Evolutionary conservation across 2,329 filamentous ascomycete genomes (phyloP).

Genomic region (Ilyonectria robusta): DNA sequence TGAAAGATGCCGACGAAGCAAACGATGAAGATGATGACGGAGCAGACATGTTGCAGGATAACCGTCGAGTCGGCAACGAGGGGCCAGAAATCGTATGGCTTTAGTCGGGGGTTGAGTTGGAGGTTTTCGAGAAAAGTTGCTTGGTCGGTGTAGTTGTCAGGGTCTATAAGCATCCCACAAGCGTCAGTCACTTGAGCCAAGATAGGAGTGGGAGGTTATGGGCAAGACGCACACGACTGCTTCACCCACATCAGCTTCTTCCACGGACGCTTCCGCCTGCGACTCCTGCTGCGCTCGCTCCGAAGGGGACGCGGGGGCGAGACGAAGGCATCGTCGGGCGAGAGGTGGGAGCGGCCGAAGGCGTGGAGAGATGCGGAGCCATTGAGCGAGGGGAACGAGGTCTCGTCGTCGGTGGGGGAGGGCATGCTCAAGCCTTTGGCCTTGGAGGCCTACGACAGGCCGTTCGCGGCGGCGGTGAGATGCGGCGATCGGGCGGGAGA

Average conservation of each 20-base stretch:
- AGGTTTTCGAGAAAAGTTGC: conserved; percentile 96
- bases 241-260: conserved; percentile 99
- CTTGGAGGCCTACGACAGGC: conserved; percentile 10
- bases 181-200: conserved; percentile 20
- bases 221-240: conserved; percentile 72
- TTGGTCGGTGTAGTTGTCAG: conserved; percentile 99
- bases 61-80: conserved; percentile 95
- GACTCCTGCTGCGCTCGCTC: conserved; percentile 74
- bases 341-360: conserved; percentile 76
- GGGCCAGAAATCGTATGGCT: conserved; percentile 98
- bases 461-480: not conserved
- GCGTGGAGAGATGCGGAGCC: conserved; percentile 49
- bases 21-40: conserved; percentile 93
- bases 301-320: conserved; percentile 71
- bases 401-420: conserved; percentile 57
- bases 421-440: conserved; percentile 49
- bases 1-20: conserved; percentile 94
- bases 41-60: conserved; percentile 96
- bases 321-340: conserved; percentile 87
- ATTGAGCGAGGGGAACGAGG: conserved; percentile 53
- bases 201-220: not conserved
- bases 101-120: conserved; percentile 91
- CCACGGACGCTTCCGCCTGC: conserved; percentile 82
- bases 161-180: conserved; percentile 69
- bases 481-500: conserved; percentile 1